Conservation (phyloP, 306 rosid genomes). For the Alnus glutinosa region DNA sequence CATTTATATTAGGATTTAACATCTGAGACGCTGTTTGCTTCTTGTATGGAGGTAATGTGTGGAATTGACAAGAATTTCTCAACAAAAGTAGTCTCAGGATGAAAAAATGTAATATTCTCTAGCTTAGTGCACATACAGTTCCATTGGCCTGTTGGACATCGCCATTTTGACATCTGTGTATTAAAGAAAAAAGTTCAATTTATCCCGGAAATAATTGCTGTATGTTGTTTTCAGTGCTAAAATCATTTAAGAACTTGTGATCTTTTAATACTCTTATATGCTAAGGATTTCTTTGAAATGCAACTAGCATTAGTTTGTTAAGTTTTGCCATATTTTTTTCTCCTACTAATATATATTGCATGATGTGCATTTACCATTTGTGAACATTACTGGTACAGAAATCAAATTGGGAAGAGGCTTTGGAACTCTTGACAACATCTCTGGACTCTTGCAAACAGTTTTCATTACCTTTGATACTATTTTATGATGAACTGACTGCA, state of each 20-base stretch:
- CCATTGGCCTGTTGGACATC: neutral
- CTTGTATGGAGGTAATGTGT: too few relatives aligned
- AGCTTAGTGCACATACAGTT: neutral
- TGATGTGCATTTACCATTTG: constrained; percentile 18
- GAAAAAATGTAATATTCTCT: neutral
- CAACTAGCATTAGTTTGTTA: neutral
- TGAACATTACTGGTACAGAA: constrained; percentile 28
- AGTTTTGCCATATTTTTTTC: neutral
- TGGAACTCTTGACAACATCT: constrained; percentile 42
- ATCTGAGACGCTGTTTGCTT: too few relatives aligned
- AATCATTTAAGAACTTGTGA: neutral
- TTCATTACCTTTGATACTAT: constrained; percentile 39
- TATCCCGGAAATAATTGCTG: neutral
- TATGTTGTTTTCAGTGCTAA: neutral
- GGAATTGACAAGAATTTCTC: too few relatives aligned
- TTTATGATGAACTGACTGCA: constrained; percentile 43
- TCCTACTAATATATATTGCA: neutral
- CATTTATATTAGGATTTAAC: too few relatives aligned
- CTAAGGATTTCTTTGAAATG: neutral
- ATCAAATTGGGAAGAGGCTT: constrained; percentile 43
- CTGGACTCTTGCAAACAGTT: constrained; percentile 42
- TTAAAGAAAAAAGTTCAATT: neutral
- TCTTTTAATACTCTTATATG: neutral
- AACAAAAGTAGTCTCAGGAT: too few relatives aligned
- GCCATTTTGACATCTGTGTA: neutral